Percentiles rank a stretch among this genome's conserved stretches.
Evolutionary conservation across 306 rosid genomes (phyloP).

Genomic region (Sicyos edulis): DNA sequence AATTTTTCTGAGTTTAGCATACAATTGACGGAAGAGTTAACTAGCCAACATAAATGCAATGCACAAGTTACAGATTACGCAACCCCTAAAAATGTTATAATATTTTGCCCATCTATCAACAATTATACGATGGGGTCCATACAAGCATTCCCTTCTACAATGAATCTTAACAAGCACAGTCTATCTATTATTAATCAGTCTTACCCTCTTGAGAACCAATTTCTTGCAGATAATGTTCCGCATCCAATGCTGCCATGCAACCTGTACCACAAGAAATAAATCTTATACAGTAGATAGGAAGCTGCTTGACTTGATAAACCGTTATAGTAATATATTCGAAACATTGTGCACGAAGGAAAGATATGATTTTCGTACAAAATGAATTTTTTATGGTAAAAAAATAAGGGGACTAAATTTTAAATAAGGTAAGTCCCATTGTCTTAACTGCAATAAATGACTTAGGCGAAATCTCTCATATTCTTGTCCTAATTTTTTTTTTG

Average conservation of each 20-base stretch:
- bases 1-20: not conserved
- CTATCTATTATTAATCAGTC: conserved; percentile 1
- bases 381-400: not conserved
- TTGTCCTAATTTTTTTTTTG: not conserved
- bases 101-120: not conserved
- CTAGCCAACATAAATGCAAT: not conserved
- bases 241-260: conserved; percentile 98
- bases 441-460: not conserved
- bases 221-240: conserved; percentile 81
- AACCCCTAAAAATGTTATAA: too few species aligned
- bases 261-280: conserved; percentile 38
- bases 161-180: conserved; percentile 4
- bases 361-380: too few species aligned
- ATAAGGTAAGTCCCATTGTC: not conserved
- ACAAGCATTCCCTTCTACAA: not conserved
- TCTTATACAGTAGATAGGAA: not conserved
- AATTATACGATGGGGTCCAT: not conserved
- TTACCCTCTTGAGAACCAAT: conserved; percentile 49
- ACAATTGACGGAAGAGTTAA: not conserved
- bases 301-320: not conserved
- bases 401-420: not conserved
- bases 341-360: too few species aligned
- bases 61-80: not conserved
- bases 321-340: too few species aligned
- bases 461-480: not conserved